Evolutionary conservation across 441 rosid species (phyloP), one percentile per base, ranked within the genome.

Genomic region (Caryocar brasiliense): DNA sequence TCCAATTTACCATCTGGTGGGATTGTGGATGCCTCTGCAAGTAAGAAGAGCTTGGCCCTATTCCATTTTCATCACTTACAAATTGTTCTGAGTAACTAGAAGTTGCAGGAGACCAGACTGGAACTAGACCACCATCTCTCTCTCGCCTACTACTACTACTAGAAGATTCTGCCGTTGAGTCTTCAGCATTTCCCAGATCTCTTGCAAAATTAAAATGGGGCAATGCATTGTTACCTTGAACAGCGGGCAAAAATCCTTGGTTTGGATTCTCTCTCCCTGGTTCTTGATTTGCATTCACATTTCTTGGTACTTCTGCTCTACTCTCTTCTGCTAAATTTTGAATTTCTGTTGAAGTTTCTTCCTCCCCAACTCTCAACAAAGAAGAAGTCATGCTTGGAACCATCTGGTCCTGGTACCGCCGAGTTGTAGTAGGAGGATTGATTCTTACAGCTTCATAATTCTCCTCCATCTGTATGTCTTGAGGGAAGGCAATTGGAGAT

Each of bases 381-480:
- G 88, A 82, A 65, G 82, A 56, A 52, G 94, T 81, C 65, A 92
- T 85, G 78, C 91, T 92, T 18, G 98, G 96, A 26, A 92, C 98
- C 96, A 87, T 83, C 63, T 92, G 98, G 74, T 92, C 98, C 56
- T 81, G 86, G 8, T 78, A 83, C 39, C 81, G 73, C 14, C 77
- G 68, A 40, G 33, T 41, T 35, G 64, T 17, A 37, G 61, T 27
- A 17, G 78, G 73, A 24, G 55, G 76, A 42, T 72, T 68, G 74
- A 75, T 75, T 73, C 79, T 83, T 7, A 64, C 33, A 56, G 86
- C 78, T 60, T 85, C 95, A 5, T 47, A 67, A 64, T 22, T 70
- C 65, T 92, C 98, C 65, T 78, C 94, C 95, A 92, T 85, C 44
- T 63, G 71, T 37, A 67, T 73, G 68, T 92, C 96, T 59, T 76